phyloP scores from a whole-genome alignment of 2,329 filamentous ascomycete genomes.

The Zymoseptoria passerinii region DNA sequence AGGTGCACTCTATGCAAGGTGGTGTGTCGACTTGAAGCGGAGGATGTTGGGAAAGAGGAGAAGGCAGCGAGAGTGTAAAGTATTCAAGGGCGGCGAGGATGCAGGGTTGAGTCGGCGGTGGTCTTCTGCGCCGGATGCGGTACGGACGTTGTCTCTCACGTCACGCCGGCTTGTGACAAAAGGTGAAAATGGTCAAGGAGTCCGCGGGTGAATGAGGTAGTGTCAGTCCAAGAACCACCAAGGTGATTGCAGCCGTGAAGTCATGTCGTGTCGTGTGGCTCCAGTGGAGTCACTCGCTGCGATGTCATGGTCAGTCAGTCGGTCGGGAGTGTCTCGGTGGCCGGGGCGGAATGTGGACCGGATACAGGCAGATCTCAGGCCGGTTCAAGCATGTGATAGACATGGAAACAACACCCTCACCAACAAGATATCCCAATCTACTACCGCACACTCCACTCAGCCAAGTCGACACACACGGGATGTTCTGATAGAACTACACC shows the following conservation, averaged over 20 bases:
- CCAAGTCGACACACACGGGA: not conserved
- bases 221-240: not conserved
- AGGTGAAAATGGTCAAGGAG: not conserved
- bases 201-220: not conserved
- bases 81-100: not conserved
- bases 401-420: not conserved
- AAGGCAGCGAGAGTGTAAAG: not conserved
- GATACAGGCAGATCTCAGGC: not conserved
- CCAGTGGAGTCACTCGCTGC: not conserved
- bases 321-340: too few species aligned
- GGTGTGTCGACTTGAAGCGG: not conserved
- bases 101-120: conserved; percentile 10
- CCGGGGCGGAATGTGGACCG: not conserved
- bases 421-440: not conserved
- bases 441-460: not conserved
- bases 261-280: not conserved
- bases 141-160: too few species aligned
- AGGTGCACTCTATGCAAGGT: not conserved
- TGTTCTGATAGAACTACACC: not conserved
- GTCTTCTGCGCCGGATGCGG: conserved; percentile 8
- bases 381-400: not conserved
- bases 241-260: not conserved
- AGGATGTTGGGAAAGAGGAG: not conserved
- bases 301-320: not conserved
- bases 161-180: not conserved